Percentiles rank a stretch among this genome's conserved stretches.
phyloP scores from a whole-genome alignment of 345 rosid species.

The Brassica rapa region DNA sequence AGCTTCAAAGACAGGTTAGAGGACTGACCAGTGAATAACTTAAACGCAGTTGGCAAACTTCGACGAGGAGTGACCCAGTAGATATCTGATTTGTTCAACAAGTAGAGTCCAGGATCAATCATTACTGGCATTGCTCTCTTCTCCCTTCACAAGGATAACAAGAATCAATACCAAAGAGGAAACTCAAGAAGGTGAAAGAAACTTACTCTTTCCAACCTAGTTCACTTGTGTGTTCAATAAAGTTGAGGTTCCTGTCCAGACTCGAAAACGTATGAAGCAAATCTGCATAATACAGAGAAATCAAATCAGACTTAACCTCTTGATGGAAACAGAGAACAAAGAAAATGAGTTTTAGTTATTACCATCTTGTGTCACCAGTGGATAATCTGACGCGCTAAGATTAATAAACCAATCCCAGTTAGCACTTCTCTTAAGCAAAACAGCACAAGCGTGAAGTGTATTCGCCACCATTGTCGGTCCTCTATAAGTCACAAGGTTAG shows the following conservation, averaged over 20 bases:
- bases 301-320: background rate
- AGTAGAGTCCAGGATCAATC: slow-evolving; percentile 91
- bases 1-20: background rate
- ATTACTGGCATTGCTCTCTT: slow-evolving; percentile 95
- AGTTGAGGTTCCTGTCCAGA: slow-evolving; percentile 71
- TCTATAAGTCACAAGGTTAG: slow-evolving; percentile 94
- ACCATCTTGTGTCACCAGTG: slow-evolving; percentile 99
- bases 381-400: slow-evolving; percentile 99
- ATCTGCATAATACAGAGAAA: slow-evolving; percentile 51
- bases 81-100: slow-evolving; percentile 63
- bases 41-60: slow-evolving; percentile 82
- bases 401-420: slow-evolving; percentile 99
- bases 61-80: slow-evolving; percentile 74
- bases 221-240: slow-evolving; percentile 83
- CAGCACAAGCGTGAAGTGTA: slow-evolving; percentile 96
- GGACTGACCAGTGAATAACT: slow-evolving; percentile 44
- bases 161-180: background rate
- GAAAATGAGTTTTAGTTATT: background rate
- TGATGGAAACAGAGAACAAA: slow-evolving; percentile 11
- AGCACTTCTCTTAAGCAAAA: slow-evolving; percentile 75
- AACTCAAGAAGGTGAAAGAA: background rate
- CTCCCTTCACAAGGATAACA: slow-evolving; percentile 54
- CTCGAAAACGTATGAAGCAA: slow-evolving; percentile 67
- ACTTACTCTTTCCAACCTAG: slow-evolving; percentile 90
- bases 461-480: slow-evolving; percentile 99